Evolutionary conservation across 73 alveolate species (phyloP).

Genomic region (Tetrahymena borealis): DNA sequence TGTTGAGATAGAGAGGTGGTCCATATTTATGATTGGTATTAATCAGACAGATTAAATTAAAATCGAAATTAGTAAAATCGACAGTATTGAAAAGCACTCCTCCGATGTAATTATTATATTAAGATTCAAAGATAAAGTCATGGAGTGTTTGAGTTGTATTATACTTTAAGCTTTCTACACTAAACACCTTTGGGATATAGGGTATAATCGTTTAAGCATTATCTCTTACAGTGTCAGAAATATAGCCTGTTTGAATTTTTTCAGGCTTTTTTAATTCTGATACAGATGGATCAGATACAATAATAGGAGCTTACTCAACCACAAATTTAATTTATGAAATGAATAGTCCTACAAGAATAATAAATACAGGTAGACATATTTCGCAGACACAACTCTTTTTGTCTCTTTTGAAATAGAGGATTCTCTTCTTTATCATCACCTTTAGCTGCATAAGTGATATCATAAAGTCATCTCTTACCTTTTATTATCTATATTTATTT

Average conservation of each 20-base stretch:
- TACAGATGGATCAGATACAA: not conserved
- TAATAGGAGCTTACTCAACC: conserved; percentile 5
- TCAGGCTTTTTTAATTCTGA: not conserved
- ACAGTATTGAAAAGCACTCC: not conserved
- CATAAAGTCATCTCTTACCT: conserved; percentile 8
- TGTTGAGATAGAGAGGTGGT: not conserved
- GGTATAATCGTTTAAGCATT: not conserved
- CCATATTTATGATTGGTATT: not conserved
- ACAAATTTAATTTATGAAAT: conserved; percentile 23
- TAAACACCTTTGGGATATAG: not conserved
- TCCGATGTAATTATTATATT: not conserved
- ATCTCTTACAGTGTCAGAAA: not conserved
- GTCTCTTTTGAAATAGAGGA: conserved; percentile 61
- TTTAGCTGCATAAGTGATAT: conserved; percentile 54
- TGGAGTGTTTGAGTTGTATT: not conserved
- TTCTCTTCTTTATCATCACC: conserved; percentile 72
- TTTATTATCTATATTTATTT: not conserved
- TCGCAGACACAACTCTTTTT: conserved; percentile 69
- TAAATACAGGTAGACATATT: conserved; percentile 71
- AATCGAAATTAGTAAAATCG: not conserved
- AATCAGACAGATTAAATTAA: not conserved
- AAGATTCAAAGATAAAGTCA: not conserved
- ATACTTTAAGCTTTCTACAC: not conserved
- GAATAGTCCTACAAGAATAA: conserved; percentile 67
- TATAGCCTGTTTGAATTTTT: not conserved